These are phyloP conservation scores for Trypanosoma lewisi DNA, from an alignment of 208 protist species.

Conservation along the genomic window DNA sequence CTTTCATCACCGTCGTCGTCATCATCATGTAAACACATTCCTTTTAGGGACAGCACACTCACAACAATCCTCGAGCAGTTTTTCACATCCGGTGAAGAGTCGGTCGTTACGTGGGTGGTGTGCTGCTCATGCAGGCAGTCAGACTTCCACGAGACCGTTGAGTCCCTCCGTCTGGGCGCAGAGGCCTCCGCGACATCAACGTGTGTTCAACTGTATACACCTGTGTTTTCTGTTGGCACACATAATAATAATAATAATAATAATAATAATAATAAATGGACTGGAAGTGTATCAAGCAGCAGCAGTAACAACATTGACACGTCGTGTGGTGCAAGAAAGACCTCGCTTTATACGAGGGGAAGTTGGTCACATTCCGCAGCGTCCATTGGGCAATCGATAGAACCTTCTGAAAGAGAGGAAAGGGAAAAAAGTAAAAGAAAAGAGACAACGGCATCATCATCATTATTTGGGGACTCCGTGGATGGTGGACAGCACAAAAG, in stretches of 20 bases:
- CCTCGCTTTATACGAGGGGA: no score
- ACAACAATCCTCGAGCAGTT: constrained; percentile 70
- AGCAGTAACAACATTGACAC: neutral
- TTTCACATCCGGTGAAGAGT: constrained; percentile 30
- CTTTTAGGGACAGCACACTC: constrained; percentile 69
- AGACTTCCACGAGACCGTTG: constrained; percentile 74
- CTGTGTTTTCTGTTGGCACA: neutral
- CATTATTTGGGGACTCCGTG: neutral
- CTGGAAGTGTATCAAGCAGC: constrained; percentile 30
- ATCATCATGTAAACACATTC: constrained; percentile 30
- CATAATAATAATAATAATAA: no score
- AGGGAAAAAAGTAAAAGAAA: neutral
- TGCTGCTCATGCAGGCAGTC: constrained; percentile 61
- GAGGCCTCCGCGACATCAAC: constrained; percentile 41
- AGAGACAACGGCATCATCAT: neutral
- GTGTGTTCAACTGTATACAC: constrained; percentile 3
- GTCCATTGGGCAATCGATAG: no score
- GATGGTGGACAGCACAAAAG: no score
- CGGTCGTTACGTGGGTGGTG: constrained; percentile 32
- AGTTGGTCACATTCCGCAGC: no score
- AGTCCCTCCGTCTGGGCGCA: constrained; percentile 65
- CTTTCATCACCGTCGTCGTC: neutral
- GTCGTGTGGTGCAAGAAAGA: neutral
- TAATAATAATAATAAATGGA: no score
- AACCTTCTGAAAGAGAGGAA: neutral